A percentile compares a stretch with the other conserved stretches of the same genome.
Evolutionary conservation across 257 asterid species (phyloP).

Genomic region (Fraxinus anomala): DNA sequence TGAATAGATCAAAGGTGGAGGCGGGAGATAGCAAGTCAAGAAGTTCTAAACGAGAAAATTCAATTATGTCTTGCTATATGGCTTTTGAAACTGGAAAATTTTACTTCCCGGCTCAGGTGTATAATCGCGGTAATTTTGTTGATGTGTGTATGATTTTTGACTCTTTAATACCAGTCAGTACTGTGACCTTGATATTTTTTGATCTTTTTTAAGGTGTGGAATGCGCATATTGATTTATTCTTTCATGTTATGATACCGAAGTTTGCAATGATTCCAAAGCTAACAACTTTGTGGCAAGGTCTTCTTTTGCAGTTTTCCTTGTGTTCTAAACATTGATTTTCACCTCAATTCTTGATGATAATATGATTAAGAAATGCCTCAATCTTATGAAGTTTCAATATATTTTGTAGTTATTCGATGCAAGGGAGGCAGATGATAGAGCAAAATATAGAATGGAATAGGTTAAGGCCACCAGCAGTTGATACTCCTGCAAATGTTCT

Average conservation of each 20-base stretch:
- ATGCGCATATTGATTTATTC: slow-evolving; percentile 71
- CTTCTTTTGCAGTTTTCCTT: neutral
- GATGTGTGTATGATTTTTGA: neutral
- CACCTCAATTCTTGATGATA: neutral
- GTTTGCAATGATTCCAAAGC: slow-evolving; percentile 67
- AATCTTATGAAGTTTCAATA: neutral
- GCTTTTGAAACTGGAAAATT: slow-evolving; percentile 80
- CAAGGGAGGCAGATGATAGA: slow-evolving; percentile 70
- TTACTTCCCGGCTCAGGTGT: slow-evolving; percentile 97
- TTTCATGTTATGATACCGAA: slow-evolving; percentile 91
- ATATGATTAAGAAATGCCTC: neutral
- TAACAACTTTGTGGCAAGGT: slow-evolving; percentile 82
- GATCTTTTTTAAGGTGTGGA: slow-evolving; percentile 54
- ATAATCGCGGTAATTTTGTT: slow-evolving; percentile 68
- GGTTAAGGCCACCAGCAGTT: slow-evolving; percentile 70
- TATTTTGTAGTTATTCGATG: slow-evolving; percentile 58
- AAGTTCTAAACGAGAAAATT: slow-evolving; percentile 27
- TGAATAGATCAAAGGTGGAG: slow-evolving; percentile 28
- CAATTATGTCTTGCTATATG: slow-evolving; percentile 57
- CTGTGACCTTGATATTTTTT: slow-evolving; percentile 3
- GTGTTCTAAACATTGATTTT: neutral
- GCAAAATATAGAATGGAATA: slow-evolving; percentile 70
- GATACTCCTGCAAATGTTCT: slow-evolving; percentile 57
- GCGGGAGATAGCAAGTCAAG: slow-evolving; percentile 19
- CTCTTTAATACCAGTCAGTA: neutral